Evolutionary conservation across 2,329 filamentous ascomycete genomes (phyloP).

Genomic region (Apiospora malaysiana): DNA sequence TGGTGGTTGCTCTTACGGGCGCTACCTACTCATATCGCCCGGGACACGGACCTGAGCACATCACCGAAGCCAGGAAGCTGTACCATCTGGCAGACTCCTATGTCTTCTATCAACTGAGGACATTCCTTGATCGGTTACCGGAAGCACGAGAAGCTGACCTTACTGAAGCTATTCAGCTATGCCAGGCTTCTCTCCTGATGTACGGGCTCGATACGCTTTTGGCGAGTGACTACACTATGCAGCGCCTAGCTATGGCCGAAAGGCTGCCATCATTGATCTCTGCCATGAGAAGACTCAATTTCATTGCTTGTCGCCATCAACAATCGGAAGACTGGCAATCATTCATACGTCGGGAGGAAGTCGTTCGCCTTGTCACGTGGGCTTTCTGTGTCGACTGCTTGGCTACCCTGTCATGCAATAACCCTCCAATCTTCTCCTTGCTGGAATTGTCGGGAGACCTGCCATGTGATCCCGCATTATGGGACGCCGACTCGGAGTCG

Average conservation of each 20-base stretch:
- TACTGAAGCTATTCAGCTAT: not conserved
- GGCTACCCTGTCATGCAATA: slow-evolving; percentile 24
- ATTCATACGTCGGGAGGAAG: not conserved
- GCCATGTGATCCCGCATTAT: slow-evolving; percentile 8
- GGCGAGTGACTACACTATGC: slow-evolving; percentile 21
- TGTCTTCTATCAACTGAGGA: not conserved
- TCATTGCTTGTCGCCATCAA: not conserved
- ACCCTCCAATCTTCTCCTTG: slow-evolving; percentile 20
- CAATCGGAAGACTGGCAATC: not conserved
- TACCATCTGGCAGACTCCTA: slow-evolving; percentile 25
- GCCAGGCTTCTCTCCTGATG: slow-evolving; percentile 26
- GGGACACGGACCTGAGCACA: slow-evolving; percentile 19
- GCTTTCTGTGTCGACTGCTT: slow-evolving; percentile 21
- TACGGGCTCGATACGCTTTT: slow-evolving; percentile 22
- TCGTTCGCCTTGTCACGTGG: slow-evolving; percentile 25
- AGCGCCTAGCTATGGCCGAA: not conserved
- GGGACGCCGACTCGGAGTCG: not conserved
- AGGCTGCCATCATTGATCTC: not conserved
- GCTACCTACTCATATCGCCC: slow-evolving; percentile 25
- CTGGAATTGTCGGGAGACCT: slow-evolving; percentile 26
- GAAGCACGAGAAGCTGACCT: not conserved
- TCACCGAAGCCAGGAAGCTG: slow-evolving; percentile 20
- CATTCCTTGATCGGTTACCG: not conserved
- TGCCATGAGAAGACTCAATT: not conserved
- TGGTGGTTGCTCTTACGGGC: slow-evolving; percentile 24